Evolutionary conservation across 1,284 basidiomycete genomes (phyloP).

Genomic region (Apiotrichum sp.): DNA sequence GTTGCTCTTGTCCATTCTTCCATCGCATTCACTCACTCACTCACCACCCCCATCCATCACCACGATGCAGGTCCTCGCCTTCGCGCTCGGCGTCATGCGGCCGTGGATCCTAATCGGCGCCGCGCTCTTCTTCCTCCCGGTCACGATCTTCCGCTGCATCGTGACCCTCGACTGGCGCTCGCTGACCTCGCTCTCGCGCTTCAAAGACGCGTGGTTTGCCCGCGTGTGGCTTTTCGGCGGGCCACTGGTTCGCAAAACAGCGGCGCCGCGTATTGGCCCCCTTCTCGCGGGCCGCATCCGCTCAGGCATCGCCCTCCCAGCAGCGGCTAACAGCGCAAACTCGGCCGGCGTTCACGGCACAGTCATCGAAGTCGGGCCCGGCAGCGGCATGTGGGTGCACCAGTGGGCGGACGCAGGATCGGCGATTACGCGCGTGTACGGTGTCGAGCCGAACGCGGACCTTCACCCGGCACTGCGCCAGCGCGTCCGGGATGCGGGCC

Average conservation of each 20-base stretch:
- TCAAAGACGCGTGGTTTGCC: conserved; percentile 14
- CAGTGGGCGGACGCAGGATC: conserved; percentile 10
- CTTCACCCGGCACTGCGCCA: conserved; percentile 5
- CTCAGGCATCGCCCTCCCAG: background rate
- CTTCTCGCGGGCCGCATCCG: conserved; percentile 14
- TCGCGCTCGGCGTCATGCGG: background rate
- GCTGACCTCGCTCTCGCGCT: conserved; percentile 2
- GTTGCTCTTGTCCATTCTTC: too few species aligned
- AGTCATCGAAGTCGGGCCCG: conserved; percentile 15
- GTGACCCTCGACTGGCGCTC: background rate
- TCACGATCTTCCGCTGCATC: conserved; percentile 1
- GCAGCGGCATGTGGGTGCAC: conserved; percentile 15
- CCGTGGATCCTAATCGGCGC: conserved; percentile 6
- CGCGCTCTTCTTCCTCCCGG: conserved; percentile 5
- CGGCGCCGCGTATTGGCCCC: conserved; percentile 8
- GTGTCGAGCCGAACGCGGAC: conserved; percentile 14
- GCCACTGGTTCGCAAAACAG: conserved; percentile 4
- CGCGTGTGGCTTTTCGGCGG: conserved; percentile 7
- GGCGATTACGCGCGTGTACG: conserved; percentile 5
- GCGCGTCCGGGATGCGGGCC: background rate
- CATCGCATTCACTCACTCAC: too few species aligned
- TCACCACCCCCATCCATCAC: too few species aligned
- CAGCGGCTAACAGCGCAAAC: background rate
- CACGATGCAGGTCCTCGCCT: background rate
- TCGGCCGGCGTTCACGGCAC: conserved; percentile 6